phyloP scores from a whole-genome alignment of 441 rosid species.

The Daphne laureola region DNA sequence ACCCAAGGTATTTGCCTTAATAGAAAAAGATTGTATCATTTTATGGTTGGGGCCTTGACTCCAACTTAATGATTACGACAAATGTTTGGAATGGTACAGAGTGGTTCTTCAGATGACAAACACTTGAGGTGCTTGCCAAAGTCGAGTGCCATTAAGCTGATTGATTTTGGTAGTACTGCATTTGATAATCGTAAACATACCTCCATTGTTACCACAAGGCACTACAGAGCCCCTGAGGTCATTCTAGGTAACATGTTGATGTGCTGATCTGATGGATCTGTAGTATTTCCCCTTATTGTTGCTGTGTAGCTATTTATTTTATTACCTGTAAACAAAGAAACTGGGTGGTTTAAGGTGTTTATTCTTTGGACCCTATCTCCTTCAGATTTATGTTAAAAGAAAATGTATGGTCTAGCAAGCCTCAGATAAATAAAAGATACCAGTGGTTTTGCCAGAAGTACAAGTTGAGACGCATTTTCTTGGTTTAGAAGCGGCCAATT shows the following conservation, averaged over 20 bases:
- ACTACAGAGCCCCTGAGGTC: slow-evolving; percentile 90
- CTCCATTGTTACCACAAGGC: slow-evolving; percentile 80
- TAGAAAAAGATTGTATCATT: slow-evolving; percentile 19
- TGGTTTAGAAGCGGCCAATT: too few relatives aligned
- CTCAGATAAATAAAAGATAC: too few relatives aligned
- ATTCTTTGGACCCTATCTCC: neutral
- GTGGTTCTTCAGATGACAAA: slow-evolving; percentile 50
- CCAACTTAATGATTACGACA: slow-evolving; percentile 18
- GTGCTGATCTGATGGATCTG: slow-evolving; percentile 15
- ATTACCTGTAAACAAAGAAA: neutral
- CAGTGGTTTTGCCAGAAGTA: too few relatives aligned
- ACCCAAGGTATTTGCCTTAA: slow-evolving; percentile 49
- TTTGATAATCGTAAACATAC: slow-evolving; percentile 68
- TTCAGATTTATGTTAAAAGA: too few relatives aligned
- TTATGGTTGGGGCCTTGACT: slow-evolving; percentile 25
- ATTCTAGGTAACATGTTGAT: slow-evolving; percentile 53
- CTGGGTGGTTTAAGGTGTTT: neutral
- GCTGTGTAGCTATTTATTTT: too few relatives aligned
- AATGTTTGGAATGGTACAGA: slow-evolving; percentile 55
- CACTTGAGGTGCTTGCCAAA: slow-evolving; percentile 79
- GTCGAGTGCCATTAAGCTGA: slow-evolving; percentile 91
- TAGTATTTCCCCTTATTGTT: too few relatives aligned
- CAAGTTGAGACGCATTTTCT: too few relatives aligned
- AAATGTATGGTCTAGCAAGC: too few relatives aligned
- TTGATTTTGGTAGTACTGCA: slow-evolving; percentile 89